phyloP scores from a whole-genome alignment of 352 stramenopile genomes.

The Phytophthora sansomeana region DNA sequence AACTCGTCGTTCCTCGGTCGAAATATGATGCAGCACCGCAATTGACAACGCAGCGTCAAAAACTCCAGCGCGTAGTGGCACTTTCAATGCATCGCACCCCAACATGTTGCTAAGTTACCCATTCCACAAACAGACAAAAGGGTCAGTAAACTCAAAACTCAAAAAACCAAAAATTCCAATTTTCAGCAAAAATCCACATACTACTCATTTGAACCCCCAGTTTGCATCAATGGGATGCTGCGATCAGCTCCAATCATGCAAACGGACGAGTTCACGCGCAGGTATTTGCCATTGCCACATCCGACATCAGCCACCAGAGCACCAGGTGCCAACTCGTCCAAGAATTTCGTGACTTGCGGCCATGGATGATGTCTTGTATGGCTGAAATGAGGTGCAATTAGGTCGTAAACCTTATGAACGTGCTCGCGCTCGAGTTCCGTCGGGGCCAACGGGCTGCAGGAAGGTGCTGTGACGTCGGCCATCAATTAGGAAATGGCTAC shows the following conservation, averaged over 20 bases:
- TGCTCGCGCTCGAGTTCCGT: constrained; percentile 78
- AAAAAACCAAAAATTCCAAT: background rate
- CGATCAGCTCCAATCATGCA: constrained; percentile 79
- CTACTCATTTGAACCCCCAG: constrained; percentile 48
- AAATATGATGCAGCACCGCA: constrained; percentile 88
- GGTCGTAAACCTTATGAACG: constrained; percentile 88
- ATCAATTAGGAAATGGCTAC: constrained; percentile 28
- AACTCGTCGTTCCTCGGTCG: constrained; percentile 72
- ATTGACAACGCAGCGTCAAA: constrained; percentile 89
- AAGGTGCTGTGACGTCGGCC: constrained; percentile 13
- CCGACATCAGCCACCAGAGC: constrained; percentile 79
- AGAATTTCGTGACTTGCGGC: constrained; percentile 77
- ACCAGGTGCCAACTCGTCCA: constrained; percentile 50
- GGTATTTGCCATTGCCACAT: constrained; percentile 89
- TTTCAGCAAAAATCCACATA: constrained; percentile 24
- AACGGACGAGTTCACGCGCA: constrained; percentile 62
- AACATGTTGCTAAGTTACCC: constrained; percentile 57
- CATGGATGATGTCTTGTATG: constrained; percentile 86
- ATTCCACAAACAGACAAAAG: background rate
- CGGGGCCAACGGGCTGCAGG: constrained; percentile 41
- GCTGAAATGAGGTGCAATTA: constrained; percentile 86
- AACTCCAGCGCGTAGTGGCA: constrained; percentile 59
- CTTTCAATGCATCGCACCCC: constrained; percentile 70
- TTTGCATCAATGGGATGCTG: constrained; percentile 76
- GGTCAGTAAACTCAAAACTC: background rate